Conservation (phyloP, 495 filamentous ascomycete genomes). For the Talaromyces proteolyticus region DNA sequence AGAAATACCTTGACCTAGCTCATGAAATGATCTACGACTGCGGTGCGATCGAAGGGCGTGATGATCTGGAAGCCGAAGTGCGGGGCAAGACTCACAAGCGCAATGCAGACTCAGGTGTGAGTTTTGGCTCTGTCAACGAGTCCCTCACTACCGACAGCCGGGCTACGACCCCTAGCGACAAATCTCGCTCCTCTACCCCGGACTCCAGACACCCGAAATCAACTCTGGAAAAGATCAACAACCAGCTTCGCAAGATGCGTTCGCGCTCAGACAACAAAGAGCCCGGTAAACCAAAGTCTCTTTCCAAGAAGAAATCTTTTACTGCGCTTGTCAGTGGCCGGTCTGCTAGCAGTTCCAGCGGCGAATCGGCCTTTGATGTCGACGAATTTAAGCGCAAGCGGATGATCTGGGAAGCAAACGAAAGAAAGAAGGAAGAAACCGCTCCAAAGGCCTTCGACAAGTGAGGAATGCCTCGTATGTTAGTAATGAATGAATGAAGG, state of each 20-base stretch:
- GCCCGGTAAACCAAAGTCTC: slow-evolving; percentile 19
- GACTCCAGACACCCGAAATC: slow-evolving; percentile 19
- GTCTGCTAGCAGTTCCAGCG: slow-evolving; percentile 16
- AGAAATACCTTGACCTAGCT: slow-evolving; percentile 55
- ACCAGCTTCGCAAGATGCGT: slow-evolving; percentile 48
- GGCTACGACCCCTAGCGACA: slow-evolving; percentile 27
- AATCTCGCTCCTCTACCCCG: slow-evolving; percentile 35
- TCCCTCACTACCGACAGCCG: slow-evolving; percentile 24
- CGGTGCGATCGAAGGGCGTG: slow-evolving; percentile 37
- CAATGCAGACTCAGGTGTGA: slow-evolving; percentile 61
- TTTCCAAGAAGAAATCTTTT: slow-evolving; percentile 42
- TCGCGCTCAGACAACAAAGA: slow-evolving; percentile 19
- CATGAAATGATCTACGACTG: slow-evolving; percentile 60
- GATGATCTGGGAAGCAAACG: slow-evolving; percentile 40
- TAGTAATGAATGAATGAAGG: background rate
- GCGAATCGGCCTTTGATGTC: slow-evolving; percentile 37
- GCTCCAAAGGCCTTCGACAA: background rate
- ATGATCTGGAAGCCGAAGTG: slow-evolving; percentile 30
- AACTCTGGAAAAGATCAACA: slow-evolving; percentile 52
- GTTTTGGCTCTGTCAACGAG: slow-evolving; percentile 38
- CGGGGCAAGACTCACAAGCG: slow-evolving; percentile 31
- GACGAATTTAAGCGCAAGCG: slow-evolving; percentile 43
- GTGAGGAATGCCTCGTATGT: no score
- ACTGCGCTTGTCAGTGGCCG: slow-evolving; percentile 24
- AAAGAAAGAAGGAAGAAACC: background rate